Conservation (phyloP, 1,284 basidiomycete genomes). For the Xerocomus amazonicus region DNA sequence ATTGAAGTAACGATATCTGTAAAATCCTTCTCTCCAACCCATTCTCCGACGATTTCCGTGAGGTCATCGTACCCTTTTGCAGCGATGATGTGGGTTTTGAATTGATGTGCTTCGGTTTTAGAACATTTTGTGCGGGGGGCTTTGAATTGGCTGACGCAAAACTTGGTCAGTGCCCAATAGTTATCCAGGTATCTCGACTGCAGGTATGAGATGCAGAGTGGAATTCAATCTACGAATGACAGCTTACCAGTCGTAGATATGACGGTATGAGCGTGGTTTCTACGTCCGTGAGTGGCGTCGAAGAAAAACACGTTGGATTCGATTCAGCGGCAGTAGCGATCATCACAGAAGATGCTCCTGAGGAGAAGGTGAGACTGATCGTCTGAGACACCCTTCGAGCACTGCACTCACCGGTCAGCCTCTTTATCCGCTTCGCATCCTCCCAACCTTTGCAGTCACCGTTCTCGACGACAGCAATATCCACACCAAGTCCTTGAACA, state of each 20-base stretch:
- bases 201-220: slow-evolving; percentile 2
- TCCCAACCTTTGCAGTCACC: slow-evolving; percentile 85
- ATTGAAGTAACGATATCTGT: slow-evolving; percentile 52
- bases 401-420: slow-evolving; percentile 59
- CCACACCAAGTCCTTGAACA: slow-evolving; percentile 64
- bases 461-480: slow-evolving; percentile 88
- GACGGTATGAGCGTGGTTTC: slow-evolving; percentile 71
- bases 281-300: slow-evolving; percentile 64
- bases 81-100: slow-evolving; percentile 53
- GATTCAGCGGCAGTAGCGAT: slow-evolving; percentile 92
- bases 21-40: slow-evolving; percentile 64
- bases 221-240: not conserved
- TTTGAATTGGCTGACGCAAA: slow-evolving; percentile 82
- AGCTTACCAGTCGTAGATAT: slow-evolving; percentile 71
- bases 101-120: slow-evolving; percentile 56
- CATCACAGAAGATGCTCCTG: slow-evolving; percentile 92
- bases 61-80: slow-evolving; percentile 70
- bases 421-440: slow-evolving; percentile 74
- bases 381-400: not conserved
- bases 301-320: slow-evolving; percentile 87
- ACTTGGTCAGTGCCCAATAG: slow-evolving; percentile 87
- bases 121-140: slow-evolving; percentile 50
- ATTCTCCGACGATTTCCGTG: slow-evolving; percentile 51
- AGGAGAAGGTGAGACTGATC: slow-evolving; percentile 3
- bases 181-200: slow-evolving; percentile 72